Conservation (phyloP, 805 yeast genomes). For the Starmerella kuoi region DNA sequence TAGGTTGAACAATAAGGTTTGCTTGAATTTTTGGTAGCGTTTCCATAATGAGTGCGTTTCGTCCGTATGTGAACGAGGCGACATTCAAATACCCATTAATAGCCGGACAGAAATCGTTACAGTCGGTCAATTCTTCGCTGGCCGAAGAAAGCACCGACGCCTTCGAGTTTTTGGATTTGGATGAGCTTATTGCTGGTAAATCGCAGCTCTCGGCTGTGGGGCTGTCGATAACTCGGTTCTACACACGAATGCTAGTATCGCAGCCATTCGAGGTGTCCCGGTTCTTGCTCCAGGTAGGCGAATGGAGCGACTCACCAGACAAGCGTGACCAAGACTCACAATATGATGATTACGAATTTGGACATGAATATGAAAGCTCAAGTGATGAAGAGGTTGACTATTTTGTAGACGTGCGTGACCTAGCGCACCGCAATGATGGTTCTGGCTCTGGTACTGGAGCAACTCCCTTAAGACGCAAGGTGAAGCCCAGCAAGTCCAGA, state of each 20-base stretch:
- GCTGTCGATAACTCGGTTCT: slow-evolving; percentile 52
- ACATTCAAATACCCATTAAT: slow-evolving; percentile 40
- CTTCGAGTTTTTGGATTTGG: slow-evolving; percentile 24
- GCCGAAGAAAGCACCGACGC: slow-evolving; percentile 14
- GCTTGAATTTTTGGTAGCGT: no score
- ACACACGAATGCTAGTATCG: slow-evolving; percentile 52
- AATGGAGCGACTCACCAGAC: slow-evolving; percentile 11
- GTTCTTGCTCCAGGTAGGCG: slow-evolving; percentile 69
- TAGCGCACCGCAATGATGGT: neutral
- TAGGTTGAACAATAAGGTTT: no score
- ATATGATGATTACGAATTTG: slow-evolving; percentile 18
- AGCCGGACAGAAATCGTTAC: slow-evolving; percentile 22
- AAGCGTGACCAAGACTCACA: neutral
- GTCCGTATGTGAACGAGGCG: slow-evolving; percentile 65
- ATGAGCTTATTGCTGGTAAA: slow-evolving; percentile 28
- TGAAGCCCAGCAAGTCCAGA: slow-evolving; percentile 12
- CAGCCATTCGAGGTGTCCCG: slow-evolving; percentile 86
- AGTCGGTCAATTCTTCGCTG: slow-evolving; percentile 3
- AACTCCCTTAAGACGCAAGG: neutral
- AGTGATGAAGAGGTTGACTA: slow-evolving; percentile 32
- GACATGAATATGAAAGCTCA: slow-evolving; percentile 16
- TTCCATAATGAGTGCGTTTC: slow-evolving; percentile 15
- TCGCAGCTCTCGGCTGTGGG: slow-evolving; percentile 47
- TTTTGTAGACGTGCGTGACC: slow-evolving; percentile 27
- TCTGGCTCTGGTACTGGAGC: neutral